phyloP scores from a whole-genome alignment of 129 eudicot genomes.

The Saposhnikovia divaricata region DNA sequence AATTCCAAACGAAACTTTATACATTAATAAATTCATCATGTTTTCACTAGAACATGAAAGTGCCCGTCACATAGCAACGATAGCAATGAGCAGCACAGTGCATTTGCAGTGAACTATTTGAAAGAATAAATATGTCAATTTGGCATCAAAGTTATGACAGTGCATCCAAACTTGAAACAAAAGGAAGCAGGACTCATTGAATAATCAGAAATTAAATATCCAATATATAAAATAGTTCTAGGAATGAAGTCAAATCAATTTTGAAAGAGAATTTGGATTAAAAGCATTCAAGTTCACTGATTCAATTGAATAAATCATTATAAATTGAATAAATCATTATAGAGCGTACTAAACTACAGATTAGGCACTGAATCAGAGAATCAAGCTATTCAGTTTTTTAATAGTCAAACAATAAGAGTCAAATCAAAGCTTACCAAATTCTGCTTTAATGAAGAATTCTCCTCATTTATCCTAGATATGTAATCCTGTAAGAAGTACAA shows the following conservation, averaged over 20 bases:
- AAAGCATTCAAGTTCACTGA: not conserved
- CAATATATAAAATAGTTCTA: too few species aligned
- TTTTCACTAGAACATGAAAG: not conserved
- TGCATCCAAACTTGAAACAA: not conserved
- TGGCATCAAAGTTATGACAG: not conserved
- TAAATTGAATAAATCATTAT: not conserved
- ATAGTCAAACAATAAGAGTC: constrained; percentile 13
- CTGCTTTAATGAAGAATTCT: constrained; percentile 70
- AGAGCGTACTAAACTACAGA: not conserved
- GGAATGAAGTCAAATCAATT: not conserved
- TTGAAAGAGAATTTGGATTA: not conserved
- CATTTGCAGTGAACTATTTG: not conserved
- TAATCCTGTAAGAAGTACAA: constrained; percentile 38
- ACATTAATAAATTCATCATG: not conserved
- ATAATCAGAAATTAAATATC: too few species aligned
- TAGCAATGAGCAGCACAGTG: not conserved
- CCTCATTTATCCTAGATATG: constrained; percentile 60
- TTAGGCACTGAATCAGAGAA: not conserved
- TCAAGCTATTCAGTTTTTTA: not conserved
- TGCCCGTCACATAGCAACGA: not conserved
- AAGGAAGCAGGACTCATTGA: not conserved
- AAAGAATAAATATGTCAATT: not conserved
- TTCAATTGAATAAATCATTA: not conserved
- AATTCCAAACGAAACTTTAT: not conserved
- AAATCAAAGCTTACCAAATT: constrained; percentile 39